Base-by-base conservation (phyloP, 768 basidiomycete genomes). In the Russula dissimulans region DNA sequence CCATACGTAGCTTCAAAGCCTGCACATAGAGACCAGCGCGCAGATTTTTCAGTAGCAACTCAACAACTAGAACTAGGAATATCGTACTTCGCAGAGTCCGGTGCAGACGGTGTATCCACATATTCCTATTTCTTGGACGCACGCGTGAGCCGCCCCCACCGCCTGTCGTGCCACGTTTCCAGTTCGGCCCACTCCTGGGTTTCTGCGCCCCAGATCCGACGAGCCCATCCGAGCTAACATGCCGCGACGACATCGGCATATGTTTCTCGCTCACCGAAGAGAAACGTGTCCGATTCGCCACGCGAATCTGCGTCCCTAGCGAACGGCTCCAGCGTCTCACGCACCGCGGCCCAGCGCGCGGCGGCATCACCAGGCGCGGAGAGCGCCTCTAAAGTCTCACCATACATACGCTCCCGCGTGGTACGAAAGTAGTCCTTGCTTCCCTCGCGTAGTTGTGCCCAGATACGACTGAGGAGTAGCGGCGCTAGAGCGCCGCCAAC, bases 161-260 rank as follows among this genome's bases (percentile, higher is more conserved):
- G 67, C 17, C 77, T 78, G 15, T 66, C 71, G 53, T 78, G 68
- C 75, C 73, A 76, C 29, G 61, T 68, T 44, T 60, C 62, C 15
- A 81, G 59, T n/a, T 72, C 70, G 47, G 69, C 72, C 78, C 78
- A 81, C 54, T 76, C 71, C 44, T 70, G 62, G 44, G 75, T 75
- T 12, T 78, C 44, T 10, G 47, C 47, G 1, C 47, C 47, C 49
- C 69, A 69, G 2, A 74, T 39, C 12, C 63, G 63, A 63, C 69
- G 76, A 9, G 71, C 55, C 69, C 70, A 77, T 0, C 67, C 29
- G 9, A 77, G 54, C 44, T 67, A 67, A 4, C 64, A 60, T 2
- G 67, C 77, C 26, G 79, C 60, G 3, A 71, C 69, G 32, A 80
- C 69, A 65, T 82, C 79, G 0, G 73, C 74, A 67, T 74, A 81